Evolutionary conservation across 495 filamentous ascomycete species (phyloP).

Genomic region (Apodospora peruviana): DNA sequence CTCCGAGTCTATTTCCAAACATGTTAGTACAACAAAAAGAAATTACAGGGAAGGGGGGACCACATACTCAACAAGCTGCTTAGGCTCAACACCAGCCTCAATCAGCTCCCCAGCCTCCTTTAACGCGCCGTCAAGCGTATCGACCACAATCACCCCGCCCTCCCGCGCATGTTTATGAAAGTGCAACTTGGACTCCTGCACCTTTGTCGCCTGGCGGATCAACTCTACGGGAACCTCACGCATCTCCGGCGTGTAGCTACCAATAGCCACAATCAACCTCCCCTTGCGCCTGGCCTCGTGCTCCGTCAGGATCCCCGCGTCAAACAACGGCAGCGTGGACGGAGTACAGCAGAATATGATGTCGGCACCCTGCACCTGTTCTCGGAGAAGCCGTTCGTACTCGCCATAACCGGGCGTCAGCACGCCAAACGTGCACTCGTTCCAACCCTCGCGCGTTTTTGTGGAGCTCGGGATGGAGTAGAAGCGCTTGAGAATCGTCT

Average conservation of each 20-base stretch:
- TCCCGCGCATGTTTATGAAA: constrained; percentile 37
- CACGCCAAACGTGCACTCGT: constrained; percentile 59
- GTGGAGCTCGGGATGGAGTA: constrained; percentile 43
- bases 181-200: constrained; percentile 43
- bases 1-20: constrained; percentile 46
- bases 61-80: constrained; percentile 68
- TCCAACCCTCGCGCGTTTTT: constrained; percentile 50
- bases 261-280: constrained; percentile 73
- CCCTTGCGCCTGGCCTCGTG: constrained; percentile 68
- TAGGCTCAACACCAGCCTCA: constrained; percentile 62
- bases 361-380: constrained; percentile 62
- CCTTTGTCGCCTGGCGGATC: constrained; percentile 59
- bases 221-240: constrained; percentile 74
- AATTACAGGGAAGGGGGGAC: background rate
- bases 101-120: constrained; percentile 88
- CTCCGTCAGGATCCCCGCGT: constrained; percentile 54
- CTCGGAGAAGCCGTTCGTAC: constrained; percentile 59
- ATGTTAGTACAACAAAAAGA: background rate
- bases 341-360: constrained; percentile 71
- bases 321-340: constrained; percentile 40
- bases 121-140: constrained; percentile 71
- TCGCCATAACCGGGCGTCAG: constrained; percentile 68
- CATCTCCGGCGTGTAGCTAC: constrained; percentile 82
- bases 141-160: constrained; percentile 81
- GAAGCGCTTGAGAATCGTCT: constrained; percentile 51